A percentile compares a stretch with the other conserved stretches of the same genome.
phyloP scores from a whole-genome alignment of 305 asterid genomes.

The Solanum aculeatissimum region DNA sequence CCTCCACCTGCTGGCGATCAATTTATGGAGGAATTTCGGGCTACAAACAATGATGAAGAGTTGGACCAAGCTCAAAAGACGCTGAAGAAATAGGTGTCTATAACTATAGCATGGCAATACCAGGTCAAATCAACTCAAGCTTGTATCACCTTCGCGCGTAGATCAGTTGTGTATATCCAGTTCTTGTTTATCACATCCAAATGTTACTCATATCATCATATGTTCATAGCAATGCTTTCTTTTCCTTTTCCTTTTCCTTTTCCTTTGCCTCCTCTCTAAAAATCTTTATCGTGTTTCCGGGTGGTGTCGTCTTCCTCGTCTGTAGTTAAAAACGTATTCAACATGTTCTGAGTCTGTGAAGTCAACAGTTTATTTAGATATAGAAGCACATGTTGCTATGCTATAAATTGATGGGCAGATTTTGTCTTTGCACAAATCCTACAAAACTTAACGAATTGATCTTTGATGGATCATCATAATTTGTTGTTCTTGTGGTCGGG shows the following conservation, averaged over 20 bases:
- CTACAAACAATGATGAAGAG: conserved; percentile 29
- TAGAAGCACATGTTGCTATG: background rate
- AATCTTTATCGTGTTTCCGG: background rate
- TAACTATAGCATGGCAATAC: background rate
- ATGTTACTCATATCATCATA: background rate
- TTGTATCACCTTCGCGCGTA: background rate
- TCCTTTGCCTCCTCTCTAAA: background rate
- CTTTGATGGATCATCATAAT: background rate
- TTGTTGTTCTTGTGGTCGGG: too few relatives aligned
- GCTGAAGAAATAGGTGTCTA: conserved; percentile 27
- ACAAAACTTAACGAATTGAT: background rate
- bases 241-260: background rate
- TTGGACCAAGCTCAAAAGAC: conserved; percentile 43
- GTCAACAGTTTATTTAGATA: background rate
- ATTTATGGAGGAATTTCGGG: conserved; percentile 29
- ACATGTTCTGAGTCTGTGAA: background rate
- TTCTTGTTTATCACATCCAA: background rate
- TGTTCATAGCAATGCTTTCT: background rate
- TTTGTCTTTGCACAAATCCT: background rate
- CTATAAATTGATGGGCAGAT: background rate
- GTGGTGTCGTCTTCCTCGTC: background rate
- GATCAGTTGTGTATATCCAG: background rate
- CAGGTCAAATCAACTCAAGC: background rate
- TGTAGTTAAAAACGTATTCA: background rate
- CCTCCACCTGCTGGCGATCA: conserved; percentile 30